Evolutionary conservation across 768 basidiomycete genomes (phyloP), one percentile per base, ranked within the genome.

Genomic region (Lentinus tigrinus): DNA sequence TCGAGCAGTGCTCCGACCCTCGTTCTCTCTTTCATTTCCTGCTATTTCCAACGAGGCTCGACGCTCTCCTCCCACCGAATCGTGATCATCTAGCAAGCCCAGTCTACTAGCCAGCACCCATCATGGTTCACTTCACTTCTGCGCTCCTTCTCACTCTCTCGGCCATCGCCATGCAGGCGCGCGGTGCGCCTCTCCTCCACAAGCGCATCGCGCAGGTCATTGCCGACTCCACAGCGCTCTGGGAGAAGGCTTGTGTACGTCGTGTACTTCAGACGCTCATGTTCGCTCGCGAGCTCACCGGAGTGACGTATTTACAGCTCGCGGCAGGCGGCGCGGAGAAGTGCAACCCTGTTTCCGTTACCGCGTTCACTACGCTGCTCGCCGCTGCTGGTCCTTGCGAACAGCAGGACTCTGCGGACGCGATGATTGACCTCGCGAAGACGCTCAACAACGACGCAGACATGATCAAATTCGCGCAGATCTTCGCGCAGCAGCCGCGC

Each of bases 341-440:
- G 62, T 88, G 87, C 70, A 87, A 85, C 67, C 72, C 80, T 5
- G 65, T 82, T 40, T 80, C 85, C 3, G 75, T 87, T 24, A 74
- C 73, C 1, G 79, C 85, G 0, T 85, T 86, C 64, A 63, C 65
- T 38, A 83, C 84, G 13, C 80, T 89, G 42, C 81, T 88, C n/a
- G 82, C 82, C 34, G 82, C 75, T 5, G 72, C 70, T 5, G 70
- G 65, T 16, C 49, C 58, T 19, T 75, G 74, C 61, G 74, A 70
- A 31, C 81, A 82, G 61, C 81, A 82, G 61, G 64, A 82, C 62
- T 73, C 74, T 11, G 81, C 79, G 3, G 81, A 82, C 58, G 42
- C 56, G 8, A 82, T 82, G 81, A 71, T 82, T 54, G 72, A 78
- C 65, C 76, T 85, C n/a, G 78, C 70, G 48, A 76, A 78, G 65